A percentile compares a stretch with the other conserved stretches of the same genome.
Evolutionary conservation across 768 basidiomycete genomes (phyloP).

Genomic region (Epithele typhae): DNA sequence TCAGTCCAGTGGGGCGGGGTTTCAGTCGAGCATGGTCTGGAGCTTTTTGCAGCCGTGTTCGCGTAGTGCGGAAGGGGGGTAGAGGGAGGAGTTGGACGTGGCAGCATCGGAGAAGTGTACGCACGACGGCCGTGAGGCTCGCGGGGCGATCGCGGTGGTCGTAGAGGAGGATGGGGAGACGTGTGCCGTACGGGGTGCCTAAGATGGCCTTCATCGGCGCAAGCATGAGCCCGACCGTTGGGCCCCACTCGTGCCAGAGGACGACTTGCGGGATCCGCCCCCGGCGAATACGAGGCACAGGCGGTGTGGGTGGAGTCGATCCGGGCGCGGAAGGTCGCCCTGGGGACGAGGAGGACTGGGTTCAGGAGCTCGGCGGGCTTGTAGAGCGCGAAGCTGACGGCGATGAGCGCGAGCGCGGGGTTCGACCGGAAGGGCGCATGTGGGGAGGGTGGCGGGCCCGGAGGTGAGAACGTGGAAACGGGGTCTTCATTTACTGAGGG

Average conservation of each 20-base stretch:
- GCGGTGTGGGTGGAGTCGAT: neutral
- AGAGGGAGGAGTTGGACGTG: too few relatives aligned
- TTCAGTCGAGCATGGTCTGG: too few relatives aligned
- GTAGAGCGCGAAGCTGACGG: slow-evolving; percentile 1
- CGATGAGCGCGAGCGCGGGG: neutral
- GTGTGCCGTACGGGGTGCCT: neutral
- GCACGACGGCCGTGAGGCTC: neutral
- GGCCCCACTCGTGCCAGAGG: slow-evolving; percentile 3
- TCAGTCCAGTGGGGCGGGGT: too few relatives aligned
- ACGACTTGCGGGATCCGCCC: neutral
- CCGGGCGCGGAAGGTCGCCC: neutral
- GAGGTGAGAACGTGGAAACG: neutral
- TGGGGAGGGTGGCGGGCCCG: neutral
- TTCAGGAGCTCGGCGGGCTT: neutral
- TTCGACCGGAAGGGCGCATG: neutral
- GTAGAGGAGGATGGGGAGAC: neutral
- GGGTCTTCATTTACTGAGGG: neutral
- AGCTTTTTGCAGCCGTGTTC: too few relatives aligned
- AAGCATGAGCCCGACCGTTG: neutral
- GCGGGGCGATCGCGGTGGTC: too few relatives aligned
- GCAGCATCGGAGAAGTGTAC: too few relatives aligned
- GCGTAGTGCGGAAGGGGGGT: too few relatives aligned
- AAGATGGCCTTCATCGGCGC: neutral
- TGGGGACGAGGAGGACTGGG: neutral
- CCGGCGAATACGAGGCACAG: too few relatives aligned